These are phyloP conservation scores for Diutina pseudorugosa DNA, from an alignment of 1,139 yeast genomes.

Conservation along the genomic window DNA sequence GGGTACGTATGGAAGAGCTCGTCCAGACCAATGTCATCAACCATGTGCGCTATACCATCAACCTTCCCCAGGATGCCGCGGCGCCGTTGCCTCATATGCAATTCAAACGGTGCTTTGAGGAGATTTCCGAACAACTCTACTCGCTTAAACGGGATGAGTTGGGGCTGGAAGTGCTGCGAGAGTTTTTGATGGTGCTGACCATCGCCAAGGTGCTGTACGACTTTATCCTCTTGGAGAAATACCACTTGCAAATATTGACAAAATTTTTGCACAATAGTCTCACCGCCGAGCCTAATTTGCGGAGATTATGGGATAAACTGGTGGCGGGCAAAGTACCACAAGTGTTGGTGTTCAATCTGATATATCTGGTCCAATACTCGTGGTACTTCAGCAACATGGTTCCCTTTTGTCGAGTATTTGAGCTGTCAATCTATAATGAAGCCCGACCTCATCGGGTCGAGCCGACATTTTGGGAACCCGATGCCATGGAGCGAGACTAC, in stretches of 20 bases:
- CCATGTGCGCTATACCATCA: slow-evolving; percentile 24
- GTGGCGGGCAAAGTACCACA: neutral
- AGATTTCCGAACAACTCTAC: slow-evolving; percentile 17
- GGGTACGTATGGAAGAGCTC: slow-evolving; percentile 18
- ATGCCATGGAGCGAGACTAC: neutral
- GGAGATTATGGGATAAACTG: neutral
- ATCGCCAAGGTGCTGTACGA: slow-evolving; percentile 31
- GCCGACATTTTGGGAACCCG: neutral
- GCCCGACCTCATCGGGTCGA: neutral
- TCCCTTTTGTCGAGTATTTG: neutral
- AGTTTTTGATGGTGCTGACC: slow-evolving; percentile 9
- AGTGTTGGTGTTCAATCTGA: neutral
- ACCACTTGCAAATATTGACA: slow-evolving; percentile 25
- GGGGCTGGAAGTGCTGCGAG: slow-evolving; percentile 17
- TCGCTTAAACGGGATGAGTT: slow-evolving; percentile 15
- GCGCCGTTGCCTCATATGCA: slow-evolving; percentile 16
- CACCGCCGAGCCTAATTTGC: slow-evolving; percentile 11
- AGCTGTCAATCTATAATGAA: neutral
- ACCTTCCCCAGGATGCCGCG: slow-evolving; percentile 14
- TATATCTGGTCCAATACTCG: neutral
- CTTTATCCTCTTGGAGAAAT: slow-evolving; percentile 28
- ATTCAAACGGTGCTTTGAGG: slow-evolving; percentile 16
- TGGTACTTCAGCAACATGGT: slow-evolving; percentile 3
- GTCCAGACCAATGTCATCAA: slow-evolving; percentile 28
- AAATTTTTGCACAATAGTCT: slow-evolving; percentile 24